These are phyloP conservation scores for Chamaenerion angustifolium DNA, from an alignment of 345 rosid species.

Conservation along the genomic window DNA sequence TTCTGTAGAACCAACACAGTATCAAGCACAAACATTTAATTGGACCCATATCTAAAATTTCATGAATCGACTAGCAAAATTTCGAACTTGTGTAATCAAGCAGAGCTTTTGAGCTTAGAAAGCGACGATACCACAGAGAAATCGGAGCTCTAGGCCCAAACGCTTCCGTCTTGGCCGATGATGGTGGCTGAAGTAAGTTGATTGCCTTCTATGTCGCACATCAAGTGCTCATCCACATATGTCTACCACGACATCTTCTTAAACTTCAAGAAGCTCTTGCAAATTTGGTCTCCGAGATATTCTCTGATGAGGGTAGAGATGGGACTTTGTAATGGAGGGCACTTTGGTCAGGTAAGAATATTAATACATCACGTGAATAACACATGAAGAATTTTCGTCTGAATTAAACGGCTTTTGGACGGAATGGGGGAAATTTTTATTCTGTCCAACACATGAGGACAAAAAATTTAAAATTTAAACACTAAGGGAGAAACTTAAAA, in stretches of 20 bases:
- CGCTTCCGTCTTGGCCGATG: conserved; percentile 70
- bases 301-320: too few relatives aligned
- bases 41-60: neutral
- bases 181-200: conserved; percentile 54
- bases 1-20: neutral
- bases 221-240: conserved; percentile 62
- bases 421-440: too few relatives aligned
- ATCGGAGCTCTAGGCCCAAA: conserved; percentile 59
- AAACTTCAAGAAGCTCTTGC: neutral
- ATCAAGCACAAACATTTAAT: neutral
- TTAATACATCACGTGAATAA: too few relatives aligned
- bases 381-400: too few relatives aligned
- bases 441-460: too few relatives aligned
- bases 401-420: too few relatives aligned
- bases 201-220: conserved; percentile 68
- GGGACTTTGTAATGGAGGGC: too few relatives aligned
- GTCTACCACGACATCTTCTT: conserved; percentile 75
- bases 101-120: neutral
- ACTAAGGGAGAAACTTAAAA: too few relatives aligned
- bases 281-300: too few relatives aligned
- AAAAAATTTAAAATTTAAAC: too few relatives aligned
- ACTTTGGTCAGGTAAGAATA: too few relatives aligned
- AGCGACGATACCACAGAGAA: conserved; percentile 36
- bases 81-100: neutral
- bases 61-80: conserved; percentile 3